Base-by-base conservation (phyloP, 2,329 filamentous ascomycete species). In the Penicillium oxalicum region DNA sequence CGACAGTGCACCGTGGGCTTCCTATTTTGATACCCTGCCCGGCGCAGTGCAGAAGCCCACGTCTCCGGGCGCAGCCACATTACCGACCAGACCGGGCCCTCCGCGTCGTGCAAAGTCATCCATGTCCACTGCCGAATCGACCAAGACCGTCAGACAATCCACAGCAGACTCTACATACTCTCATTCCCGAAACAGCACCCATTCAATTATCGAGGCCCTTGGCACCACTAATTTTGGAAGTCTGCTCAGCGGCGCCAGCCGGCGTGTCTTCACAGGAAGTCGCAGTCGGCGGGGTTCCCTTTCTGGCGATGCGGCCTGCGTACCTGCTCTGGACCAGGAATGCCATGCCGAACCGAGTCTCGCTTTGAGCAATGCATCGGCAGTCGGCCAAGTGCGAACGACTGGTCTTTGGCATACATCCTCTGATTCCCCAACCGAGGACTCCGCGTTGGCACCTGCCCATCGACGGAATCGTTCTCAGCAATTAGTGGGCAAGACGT, bases 111-210 rank as follows among this genome's bases (percentile, higher is more conserved):
- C 66, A 5, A 60, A 65, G 4, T 75, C 74, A 24, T 68, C 65
- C 0, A 58, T 74, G 45, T 76, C 73, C n/a, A 74, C 66, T 12
- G 66, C 73, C 9, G 72, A 73, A 33, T 76, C 74, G 9, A 63
- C 69, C 43, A 74, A 69, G 56, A 76, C 74, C 6, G 64, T 76
- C 27, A 68, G 63, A 45, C 64, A 69, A 27, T 63, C 62, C 11
- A 63, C 60, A 24, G 52, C 61, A 8, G 63, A 68, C 29, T 40
- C 51, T 4, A 47, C 54, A 6, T 43, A 44, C 13, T 53, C 52
- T 25, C 57, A 61, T 40, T 60, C 61, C 12, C 61, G 62, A 12
- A 54, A 58, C 11, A 56, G 57, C 13, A 54, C 63, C 4, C 58
- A 64, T 8, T 57, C 62, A 1, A 58, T 66, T 11, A 54, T 66